Conservation (phyloP, 2,329 filamentous ascomycete genomes). For the Colletotrichum aenigma region DNA sequence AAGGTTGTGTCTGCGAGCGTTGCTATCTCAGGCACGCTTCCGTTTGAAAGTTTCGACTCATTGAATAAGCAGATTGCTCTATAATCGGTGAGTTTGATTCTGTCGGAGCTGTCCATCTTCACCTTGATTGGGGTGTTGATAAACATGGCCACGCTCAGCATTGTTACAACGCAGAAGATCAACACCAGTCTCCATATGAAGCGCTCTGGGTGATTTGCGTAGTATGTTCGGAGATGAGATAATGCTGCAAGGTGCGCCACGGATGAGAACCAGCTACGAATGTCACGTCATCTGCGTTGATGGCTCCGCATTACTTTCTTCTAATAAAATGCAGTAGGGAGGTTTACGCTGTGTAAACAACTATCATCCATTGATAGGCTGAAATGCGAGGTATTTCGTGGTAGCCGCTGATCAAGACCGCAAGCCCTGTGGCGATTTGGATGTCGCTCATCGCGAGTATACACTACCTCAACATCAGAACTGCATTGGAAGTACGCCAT, state of each 20-base stretch:
- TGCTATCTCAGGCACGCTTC: not conserved
- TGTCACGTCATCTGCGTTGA: not conserved
- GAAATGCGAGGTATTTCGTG: not conserved
- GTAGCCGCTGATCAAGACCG: not conserved
- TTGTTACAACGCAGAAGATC: not conserved
- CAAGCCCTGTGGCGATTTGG: not conserved
- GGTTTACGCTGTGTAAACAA: not conserved
- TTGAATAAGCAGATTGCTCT: not conserved
- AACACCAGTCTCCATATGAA: not conserved
- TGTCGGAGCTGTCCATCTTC: not conserved
- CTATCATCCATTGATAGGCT: not conserved
- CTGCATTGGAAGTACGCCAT: accelerated
- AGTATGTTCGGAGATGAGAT: not conserved
- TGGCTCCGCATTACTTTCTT: accelerated
- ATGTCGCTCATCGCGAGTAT: not conserved
- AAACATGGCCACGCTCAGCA: not conserved
- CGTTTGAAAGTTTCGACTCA: not conserved
- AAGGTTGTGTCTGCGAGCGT: not conserved
- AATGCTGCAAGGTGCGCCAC: not conserved
- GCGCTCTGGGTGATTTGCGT: not conserved
- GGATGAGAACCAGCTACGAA: not conserved
- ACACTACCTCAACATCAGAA: not conserved
- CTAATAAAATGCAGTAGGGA: accelerated
- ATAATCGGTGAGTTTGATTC: not conserved
- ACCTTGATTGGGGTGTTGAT: not conserved